These are phyloP conservation scores for Colletotrichum gloeosporioides DNA, from an alignment of 2,329 filamentous ascomycete genomes.

Conservation along the genomic window DNA sequence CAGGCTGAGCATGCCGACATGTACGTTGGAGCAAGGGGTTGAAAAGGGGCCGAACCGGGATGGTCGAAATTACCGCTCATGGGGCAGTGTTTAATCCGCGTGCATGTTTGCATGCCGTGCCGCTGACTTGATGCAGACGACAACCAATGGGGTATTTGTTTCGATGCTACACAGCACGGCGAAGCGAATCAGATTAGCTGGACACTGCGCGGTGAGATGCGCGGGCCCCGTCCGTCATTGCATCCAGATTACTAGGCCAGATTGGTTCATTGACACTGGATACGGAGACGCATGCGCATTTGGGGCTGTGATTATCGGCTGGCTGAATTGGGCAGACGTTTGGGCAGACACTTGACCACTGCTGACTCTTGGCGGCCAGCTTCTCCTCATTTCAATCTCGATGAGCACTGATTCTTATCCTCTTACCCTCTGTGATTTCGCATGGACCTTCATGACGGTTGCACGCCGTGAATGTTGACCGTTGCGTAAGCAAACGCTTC, in stretches of 20 bases:
- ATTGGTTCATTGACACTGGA: not conserved
- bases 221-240: not conserved
- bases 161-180: rapidly evolving
- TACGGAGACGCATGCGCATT: not conserved
- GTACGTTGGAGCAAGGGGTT: not conserved
- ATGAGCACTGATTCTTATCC: not conserved
- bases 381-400: not conserved
- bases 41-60: not conserved
- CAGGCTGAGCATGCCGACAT: not conserved
- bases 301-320: not conserved
- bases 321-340: not conserved
- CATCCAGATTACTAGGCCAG: not conserved
- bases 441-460: not conserved
- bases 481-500: rapidly evolving
- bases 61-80: rapidly evolving
- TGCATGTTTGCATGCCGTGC: not conserved
- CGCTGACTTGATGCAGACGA: not conserved
- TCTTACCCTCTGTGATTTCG: rapidly evolving
- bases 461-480: not conserved
- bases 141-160: not conserved
- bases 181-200: not conserved
- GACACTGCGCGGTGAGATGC: not conserved
- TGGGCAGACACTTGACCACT: not conserved
- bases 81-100: not conserved
- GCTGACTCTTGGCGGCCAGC: not conserved